A percentile compares a stretch with the other conserved stretches of the same genome.
These are phyloP conservation scores for Verticillium klebahnii DNA, from an alignment of 2,329 filamentous ascomycete genomes.

Conservation along the genomic window DNA sequence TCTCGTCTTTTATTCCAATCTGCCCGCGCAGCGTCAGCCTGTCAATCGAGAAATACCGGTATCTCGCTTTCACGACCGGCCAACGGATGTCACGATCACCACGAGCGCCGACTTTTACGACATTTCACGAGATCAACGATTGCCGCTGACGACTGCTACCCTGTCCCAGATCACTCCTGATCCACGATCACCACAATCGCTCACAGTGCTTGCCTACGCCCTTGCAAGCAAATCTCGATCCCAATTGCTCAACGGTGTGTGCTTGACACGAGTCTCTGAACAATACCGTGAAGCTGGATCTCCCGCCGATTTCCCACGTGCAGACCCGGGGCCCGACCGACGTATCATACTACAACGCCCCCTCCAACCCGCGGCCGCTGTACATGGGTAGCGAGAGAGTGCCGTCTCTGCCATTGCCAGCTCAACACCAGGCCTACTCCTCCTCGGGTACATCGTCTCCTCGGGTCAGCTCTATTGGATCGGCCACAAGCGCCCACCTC, in stretches of 20 bases:
- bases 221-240: neutral
- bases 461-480: slow-evolving; percentile 71
- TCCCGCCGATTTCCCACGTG: slow-evolving; percentile 80
- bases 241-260: neutral
- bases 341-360: slow-evolving; percentile 64
- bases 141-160: neutral
- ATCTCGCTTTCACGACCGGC: neutral
- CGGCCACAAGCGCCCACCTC: slow-evolving; percentile 44
- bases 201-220: neutral
- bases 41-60: neutral
- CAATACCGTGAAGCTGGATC: slow-evolving; percentile 88
- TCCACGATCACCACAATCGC: neutral
- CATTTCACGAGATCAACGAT: neutral
- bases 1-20: neutral
- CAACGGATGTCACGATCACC: slow-evolving; percentile 1
- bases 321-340: slow-evolving; percentile 74
- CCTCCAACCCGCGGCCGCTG: slow-evolving; percentile 59
- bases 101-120: neutral
- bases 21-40: neutral
- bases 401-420: slow-evolving; percentile 65
- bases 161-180: neutral
- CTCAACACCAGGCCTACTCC: slow-evolving; percentile 64
- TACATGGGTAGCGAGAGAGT: slow-evolving; percentile 67
- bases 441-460: slow-evolving; percentile 66
- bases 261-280: slow-evolving; percentile 17